Base-by-base conservation (phyloP, 225 moss, liverwort and hornwort species). In the Neckera pumila region DNA sequence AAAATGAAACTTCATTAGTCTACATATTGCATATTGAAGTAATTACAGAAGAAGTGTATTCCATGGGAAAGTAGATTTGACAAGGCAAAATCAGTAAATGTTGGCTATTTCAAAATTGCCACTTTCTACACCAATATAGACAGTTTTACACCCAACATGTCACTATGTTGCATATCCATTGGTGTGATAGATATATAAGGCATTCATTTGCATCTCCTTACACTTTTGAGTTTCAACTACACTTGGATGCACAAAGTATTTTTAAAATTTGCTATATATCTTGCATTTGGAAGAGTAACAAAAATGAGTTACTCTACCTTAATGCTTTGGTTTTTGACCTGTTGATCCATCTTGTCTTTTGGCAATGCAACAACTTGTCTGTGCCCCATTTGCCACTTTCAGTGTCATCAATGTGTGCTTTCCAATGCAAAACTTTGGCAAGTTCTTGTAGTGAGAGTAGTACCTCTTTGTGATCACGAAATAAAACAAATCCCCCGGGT, bases 311-410 rank as follows among this genome's bases (percentile, higher is more conserved):
- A 58, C 6, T 33, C 73, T 45, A 43, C 73, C 25, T 71, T 27
- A 84, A 84, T 42, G 79, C 72, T 83, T 58, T n/a, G 64, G 45
- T 69, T 84, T 84, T 84, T 19, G 75, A 69, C 4, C 22, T 31
- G 9, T 54, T 72, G 33, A 79, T 86, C 90, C 90, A 94, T 76
- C 91, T 93, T 67, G 87, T 93, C 77, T 97, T 98, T 57, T 98
- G 98, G 80, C 98, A 96, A 84, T 95, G 95, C 51, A 97, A 80
- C 14, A 98, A 75, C 76, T 98, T 97, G 21, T 96, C 94, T 12
- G 86, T 96, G 34, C 97, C 97, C 91, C 91, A 88, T 5, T 93
- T 92, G 15, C 97, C 97, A 83, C 98, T 98, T 80, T 95, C 97
- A 9, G 94, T 96, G 57, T 98, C 93, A 47, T 89, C 90, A 21